Percentiles rank a stretch among this genome's conserved stretches.
Evolutionary conservation across 345 rosid genomes (phyloP).

Genomic region (Geranium brycei): DNA sequence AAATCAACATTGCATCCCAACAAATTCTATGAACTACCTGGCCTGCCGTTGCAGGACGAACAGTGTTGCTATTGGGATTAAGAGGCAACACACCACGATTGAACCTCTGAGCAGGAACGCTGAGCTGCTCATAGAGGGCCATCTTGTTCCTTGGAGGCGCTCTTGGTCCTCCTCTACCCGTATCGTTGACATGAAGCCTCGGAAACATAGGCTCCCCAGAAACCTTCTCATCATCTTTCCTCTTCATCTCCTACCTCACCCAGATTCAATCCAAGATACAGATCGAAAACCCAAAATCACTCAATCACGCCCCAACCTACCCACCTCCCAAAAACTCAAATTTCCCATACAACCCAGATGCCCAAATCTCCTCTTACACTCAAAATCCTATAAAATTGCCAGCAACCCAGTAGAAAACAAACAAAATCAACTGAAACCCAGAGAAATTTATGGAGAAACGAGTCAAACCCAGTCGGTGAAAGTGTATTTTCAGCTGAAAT

Average conservation of each 20-base stretch:
- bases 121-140: constrained; percentile 95
- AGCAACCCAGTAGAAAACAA: not conserved
- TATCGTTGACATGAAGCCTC: constrained; percentile 79
- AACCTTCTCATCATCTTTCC: constrained; percentile 56
- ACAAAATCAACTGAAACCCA: constrained; percentile 1
- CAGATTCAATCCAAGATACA: constrained; percentile 6
- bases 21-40: constrained; percentile 35
- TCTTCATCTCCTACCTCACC: constrained; percentile 38
- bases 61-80: constrained; percentile 22
- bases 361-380: constrained; percentile 1
- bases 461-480: not conserved
- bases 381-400: not conserved
- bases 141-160: constrained; percentile 99
- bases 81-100: constrained; percentile 24
- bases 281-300: not conserved
- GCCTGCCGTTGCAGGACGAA: constrained; percentile 37
- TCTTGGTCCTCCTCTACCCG: constrained; percentile 85
- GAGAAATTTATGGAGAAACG: not conserved
- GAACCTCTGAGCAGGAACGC: constrained; percentile 74
- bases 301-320: constrained; percentile 1
- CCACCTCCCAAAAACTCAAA: constrained; percentile 4
- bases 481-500: constrained; percentile 1
- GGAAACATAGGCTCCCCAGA: constrained; percentile 74
- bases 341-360: constrained; percentile 7
- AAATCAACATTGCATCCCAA: not conserved